Evolutionary conservation across 345 rosid species (phyloP).

Genomic region (Salix viminalis): DNA sequence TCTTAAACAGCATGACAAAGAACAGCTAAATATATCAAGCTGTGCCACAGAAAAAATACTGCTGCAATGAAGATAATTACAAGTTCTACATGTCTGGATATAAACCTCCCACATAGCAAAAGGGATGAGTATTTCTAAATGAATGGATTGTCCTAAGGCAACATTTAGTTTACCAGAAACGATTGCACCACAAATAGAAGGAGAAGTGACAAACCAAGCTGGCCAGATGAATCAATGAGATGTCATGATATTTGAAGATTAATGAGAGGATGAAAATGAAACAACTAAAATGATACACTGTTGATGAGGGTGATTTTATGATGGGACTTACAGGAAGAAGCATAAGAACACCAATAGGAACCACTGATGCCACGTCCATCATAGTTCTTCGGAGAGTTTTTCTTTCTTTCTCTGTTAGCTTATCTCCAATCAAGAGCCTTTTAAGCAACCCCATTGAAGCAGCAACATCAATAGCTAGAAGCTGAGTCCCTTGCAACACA

Average conservation of each 20-base stretch:
- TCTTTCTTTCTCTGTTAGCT: constrained; percentile 83
- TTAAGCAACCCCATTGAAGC: constrained; percentile 75
- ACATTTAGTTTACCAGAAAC: neutral
- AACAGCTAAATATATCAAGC: neutral
- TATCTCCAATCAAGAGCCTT: constrained; percentile 75
- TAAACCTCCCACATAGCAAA: neutral
- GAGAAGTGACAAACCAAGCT: neutral
- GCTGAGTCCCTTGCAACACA: constrained; percentile 97
- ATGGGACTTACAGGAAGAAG: constrained; percentile 84
- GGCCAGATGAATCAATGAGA: neutral
- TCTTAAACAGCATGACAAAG: neutral
- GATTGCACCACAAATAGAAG: neutral
- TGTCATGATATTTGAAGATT: neutral
- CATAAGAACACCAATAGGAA: constrained; percentile 91
- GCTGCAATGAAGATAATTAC: neutral
- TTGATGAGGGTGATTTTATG: neutral
- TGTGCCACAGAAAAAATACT: neutral
- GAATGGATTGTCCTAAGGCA: neutral
- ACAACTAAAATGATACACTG: neutral
- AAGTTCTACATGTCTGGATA: neutral
- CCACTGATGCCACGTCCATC: constrained; percentile 85
- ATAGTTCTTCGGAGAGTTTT: constrained; percentile 73
- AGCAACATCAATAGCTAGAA: constrained; percentile 82
- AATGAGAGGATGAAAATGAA: neutral
- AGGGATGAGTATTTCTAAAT: neutral